Conservation (phyloP, 75 land plant species). For the Picea glauca region DNA sequence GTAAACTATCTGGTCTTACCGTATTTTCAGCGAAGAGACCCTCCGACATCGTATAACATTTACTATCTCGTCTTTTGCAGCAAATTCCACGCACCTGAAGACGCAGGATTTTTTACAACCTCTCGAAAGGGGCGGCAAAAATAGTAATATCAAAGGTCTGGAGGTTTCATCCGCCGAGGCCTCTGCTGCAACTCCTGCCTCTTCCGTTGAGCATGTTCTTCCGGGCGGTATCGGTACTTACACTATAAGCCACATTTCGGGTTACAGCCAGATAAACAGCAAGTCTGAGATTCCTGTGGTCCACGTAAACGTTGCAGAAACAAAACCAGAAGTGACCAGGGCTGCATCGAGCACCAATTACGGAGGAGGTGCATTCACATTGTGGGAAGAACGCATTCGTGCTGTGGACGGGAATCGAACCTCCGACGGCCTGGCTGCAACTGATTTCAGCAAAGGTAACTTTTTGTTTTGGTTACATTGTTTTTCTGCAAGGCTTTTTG, state of each 20-base stretch:
- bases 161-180: slow-evolving; percentile 15
- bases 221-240: slow-evolving; percentile 73
- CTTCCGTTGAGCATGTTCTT: slow-evolving; percentile 45
- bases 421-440: slow-evolving; percentile 33
- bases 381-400: slow-evolving; percentile 46
- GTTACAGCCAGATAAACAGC: background rate
- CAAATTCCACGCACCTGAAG: slow-evolving; percentile 21
- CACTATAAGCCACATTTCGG: slow-evolving; percentile 51
- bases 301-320: slow-evolving; percentile 18
- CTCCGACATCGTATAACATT: background rate
- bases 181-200: slow-evolving; percentile 7
- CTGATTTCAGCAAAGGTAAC: slow-evolving; percentile 22
- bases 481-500: background rate
- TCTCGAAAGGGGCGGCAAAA: slow-evolving; percentile 26
- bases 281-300: slow-evolving; percentile 11
- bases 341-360: slow-evolving; percentile 8
- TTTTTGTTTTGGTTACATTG: too few species aligned
- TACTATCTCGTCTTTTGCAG: slow-evolving; percentile 16
- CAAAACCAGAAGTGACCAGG: slow-evolving; percentile 31
- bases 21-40: background rate
- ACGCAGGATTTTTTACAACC: slow-evolving; percentile 64
- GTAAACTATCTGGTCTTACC: slow-evolving; percentile 13
- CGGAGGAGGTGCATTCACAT: slow-evolving; percentile 30
- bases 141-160: slow-evolving; percentile 7
- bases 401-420: slow-evolving; percentile 36